Evolutionary conservation across 768 basidiomycete genomes (phyloP), one percentile per base, ranked within the genome.

Genomic region (Dioszegia aurantiaca): DNA sequence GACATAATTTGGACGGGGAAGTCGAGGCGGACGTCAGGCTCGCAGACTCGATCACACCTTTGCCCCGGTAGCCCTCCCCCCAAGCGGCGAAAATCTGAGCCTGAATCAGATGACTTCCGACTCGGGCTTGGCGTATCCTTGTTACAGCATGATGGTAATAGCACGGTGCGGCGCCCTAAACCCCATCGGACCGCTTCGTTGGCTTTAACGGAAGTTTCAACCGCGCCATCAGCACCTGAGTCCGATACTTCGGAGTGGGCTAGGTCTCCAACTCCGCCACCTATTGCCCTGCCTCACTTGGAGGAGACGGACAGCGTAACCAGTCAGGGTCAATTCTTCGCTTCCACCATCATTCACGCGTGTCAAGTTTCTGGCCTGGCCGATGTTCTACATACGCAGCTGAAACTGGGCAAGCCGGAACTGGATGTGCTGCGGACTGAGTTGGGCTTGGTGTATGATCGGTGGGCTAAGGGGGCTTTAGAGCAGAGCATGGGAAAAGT

Each of bases 41-140:
- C 28, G 3, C 26, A 17, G 8, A 14, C 28, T 3, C 4, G 12
- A 17, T 16, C 30, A 4, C 26, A 30, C 24, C 19, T 27, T 11
- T 4, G 9, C 8, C 6, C n/a, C 19, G 46, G 24, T 5, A 11
- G 11, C n/a, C 46, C 26, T 4, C 64, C 64, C 17, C 45, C 63
- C 1, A 70, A 70, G 39, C 42, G 69, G 14, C 59, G 69, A 17
- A 70, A 70, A 40, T 70, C 69, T 8, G 66, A 62, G 24, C 63
- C 64, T 19, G 59, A 64, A 31, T 54, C 63, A 3, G 69, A 68
- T 16, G 58, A 62, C 21, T 54, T 55, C 27, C 47, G 63, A 36
- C 36, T 52, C 26, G 68, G 65, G 3, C 52, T 70, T 16, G 63
- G 63, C 27, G 51, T 67, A 14, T 30, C 46, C 17, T 16, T 47